A percentile compares a stretch with the other conserved stretches of the same genome.
phyloP scores from a whole-genome alignment of 179 eudicot genomes.

The Corrigiola litoralis region DNA sequence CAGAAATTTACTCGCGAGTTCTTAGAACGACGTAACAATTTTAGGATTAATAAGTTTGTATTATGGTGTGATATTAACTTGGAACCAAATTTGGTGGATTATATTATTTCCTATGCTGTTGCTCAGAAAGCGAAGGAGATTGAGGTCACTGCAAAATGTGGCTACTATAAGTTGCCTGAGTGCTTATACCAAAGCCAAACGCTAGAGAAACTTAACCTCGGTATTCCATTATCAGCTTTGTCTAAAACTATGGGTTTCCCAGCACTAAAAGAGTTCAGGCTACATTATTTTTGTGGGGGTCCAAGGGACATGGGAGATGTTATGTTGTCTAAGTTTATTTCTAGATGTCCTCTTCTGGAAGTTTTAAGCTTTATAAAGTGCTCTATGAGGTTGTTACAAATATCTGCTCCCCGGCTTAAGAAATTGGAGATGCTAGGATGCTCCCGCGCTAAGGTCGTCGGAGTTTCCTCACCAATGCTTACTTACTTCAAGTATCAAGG shows the following conservation, averaged over 20 bases:
- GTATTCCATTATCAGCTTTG: background rate
- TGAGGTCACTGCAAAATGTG: background rate
- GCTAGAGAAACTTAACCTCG: background rate
- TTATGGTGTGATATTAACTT: background rate
- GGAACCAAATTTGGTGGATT: background rate
- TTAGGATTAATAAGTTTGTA: background rate
- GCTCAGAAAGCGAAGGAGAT: background rate
- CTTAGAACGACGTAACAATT: background rate
- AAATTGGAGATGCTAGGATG: background rate
- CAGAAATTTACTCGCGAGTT: background rate
- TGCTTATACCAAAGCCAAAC: background rate
- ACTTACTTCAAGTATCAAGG: background rate
- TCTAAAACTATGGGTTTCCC: background rate
- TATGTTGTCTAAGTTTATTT: background rate
- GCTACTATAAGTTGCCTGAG: background rate
- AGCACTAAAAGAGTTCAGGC: slow-evolving; percentile 1
- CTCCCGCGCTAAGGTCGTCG: background rate
- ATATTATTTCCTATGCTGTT: background rate
- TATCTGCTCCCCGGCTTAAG: slow-evolving; percentile 3
- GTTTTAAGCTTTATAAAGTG: background rate
- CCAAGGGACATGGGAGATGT: background rate
- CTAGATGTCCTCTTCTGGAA: background rate
- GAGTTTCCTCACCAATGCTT: background rate
- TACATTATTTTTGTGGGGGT: background rate
- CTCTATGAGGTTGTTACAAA: too few species aligned